These are phyloP conservation scores for Cercophora newfieldiana DNA, from an alignment of 495 filamentous ascomycete species.

Conservation along the genomic window DNA sequence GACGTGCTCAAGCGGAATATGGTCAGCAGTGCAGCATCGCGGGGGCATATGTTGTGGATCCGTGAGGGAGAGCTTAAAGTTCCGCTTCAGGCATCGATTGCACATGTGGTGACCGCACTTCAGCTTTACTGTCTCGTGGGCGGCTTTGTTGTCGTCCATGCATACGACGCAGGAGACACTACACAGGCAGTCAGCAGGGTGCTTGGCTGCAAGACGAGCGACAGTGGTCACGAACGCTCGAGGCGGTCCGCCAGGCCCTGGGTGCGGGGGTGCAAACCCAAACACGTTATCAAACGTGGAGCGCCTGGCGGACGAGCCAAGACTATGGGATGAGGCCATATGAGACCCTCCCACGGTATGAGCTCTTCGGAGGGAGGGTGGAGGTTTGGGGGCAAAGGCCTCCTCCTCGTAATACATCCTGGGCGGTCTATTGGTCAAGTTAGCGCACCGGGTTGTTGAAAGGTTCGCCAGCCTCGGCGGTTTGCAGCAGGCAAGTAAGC, in stretches of 20 bases:
- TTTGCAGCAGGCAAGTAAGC: not conserved
- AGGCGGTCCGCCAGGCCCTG: conserved; percentile 29
- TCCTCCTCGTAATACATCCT: conserved; percentile 45
- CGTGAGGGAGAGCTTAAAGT: conserved; percentile 69
- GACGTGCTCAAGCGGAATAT: conserved; percentile 74
- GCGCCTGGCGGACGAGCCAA: conserved; percentile 40
- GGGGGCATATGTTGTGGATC: conserved; percentile 82
- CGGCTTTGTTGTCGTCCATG: conserved; percentile 59
- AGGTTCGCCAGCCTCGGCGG: not conserved
- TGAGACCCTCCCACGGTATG: conserved; percentile 39
- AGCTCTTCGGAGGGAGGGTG: conserved; percentile 33
- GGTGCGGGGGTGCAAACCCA: conserved; percentile 29
- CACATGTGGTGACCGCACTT: conserved; percentile 80
- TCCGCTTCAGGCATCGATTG: conserved; percentile 65
- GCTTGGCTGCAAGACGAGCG: not conserved
- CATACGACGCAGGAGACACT: conserved; percentile 72
- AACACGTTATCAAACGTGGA: conserved; percentile 39
- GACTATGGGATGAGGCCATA: conserved; percentile 39
- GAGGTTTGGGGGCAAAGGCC: conserved; percentile 23
- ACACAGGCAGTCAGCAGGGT: conserved; percentile 23
- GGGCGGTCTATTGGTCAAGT: conserved; percentile 25
- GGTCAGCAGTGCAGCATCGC: conserved; percentile 68
- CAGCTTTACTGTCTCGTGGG: conserved; percentile 63
- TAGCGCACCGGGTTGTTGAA: conserved; percentile 17
- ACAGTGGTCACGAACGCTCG: conserved; percentile 36